Evolutionary conservation across 2,329 filamentous ascomycete genomes (phyloP).

Genomic region (Diplodia seriata): DNA sequence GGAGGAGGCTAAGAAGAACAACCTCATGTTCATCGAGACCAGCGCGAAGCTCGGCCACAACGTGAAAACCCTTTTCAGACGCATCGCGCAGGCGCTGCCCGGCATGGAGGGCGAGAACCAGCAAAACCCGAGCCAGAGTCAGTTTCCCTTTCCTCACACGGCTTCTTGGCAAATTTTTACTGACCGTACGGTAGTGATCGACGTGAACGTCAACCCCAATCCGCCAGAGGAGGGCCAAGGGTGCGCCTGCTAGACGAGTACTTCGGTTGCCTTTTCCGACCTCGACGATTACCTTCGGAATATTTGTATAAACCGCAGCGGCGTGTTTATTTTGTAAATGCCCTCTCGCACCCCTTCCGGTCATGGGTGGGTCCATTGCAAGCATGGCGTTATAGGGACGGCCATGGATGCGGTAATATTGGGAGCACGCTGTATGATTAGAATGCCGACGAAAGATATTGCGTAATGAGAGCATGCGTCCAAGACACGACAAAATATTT

Average conservation of each 20-base stretch:
- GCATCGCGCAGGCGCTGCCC: constrained; percentile 96
- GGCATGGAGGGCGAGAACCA: constrained; percentile 94
- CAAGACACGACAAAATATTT: constrained; percentile 14
- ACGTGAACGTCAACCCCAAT: constrained; percentile 82
- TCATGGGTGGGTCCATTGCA: constrained; percentile 38
- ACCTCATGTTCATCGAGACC: constrained; percentile 98
- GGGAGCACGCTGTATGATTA: constrained; percentile 32
- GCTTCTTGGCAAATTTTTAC: constrained; percentile 31
- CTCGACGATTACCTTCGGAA: constrained; percentile 25
- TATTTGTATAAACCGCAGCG: constrained; percentile 31
- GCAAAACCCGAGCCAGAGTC: constrained; percentile 80
- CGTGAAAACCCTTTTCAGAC: constrained; percentile 95
- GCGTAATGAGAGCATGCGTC: constrained; percentile 33
- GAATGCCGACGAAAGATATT: constrained; percentile 31
- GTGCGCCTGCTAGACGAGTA: constrained; percentile 45
- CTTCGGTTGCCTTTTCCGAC: constrained; percentile 10
- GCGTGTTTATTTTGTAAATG: constrained; percentile 33
- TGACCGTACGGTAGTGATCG: constrained; percentile 72
- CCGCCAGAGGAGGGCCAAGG: constrained; percentile 39
- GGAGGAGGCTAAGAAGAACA: constrained; percentile 97
- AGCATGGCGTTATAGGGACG: constrained; percentile 47
- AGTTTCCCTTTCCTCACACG: constrained; percentile 47
- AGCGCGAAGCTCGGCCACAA: constrained; percentile 98
- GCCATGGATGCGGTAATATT: constrained; percentile 29
- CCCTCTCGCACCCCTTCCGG: constrained; percentile 24